phyloP scores from a whole-genome alignment of 2,329 filamentous ascomycete genomes.

The Thielaviopsis euricoi region DNA sequence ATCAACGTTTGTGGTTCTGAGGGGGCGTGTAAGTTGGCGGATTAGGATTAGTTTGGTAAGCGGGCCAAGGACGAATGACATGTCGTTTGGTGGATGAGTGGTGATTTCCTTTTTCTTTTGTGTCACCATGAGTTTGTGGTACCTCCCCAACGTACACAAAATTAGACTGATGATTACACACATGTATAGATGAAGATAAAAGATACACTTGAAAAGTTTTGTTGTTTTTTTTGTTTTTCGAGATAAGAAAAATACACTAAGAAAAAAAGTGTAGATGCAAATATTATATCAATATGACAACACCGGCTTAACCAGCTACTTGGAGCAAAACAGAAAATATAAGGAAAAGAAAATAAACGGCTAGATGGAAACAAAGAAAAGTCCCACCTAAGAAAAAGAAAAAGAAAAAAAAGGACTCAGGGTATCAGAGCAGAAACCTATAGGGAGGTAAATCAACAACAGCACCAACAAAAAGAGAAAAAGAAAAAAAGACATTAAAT shows the following conservation, averaged over 20 bases:
- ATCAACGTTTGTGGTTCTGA: no score
- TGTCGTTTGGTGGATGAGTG: no score
- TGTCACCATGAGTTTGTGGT: no score
- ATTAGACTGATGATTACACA: no score
- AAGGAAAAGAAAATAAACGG: background rate
- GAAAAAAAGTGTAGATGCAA: background rate
- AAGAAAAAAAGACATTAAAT: constrained; percentile 1
- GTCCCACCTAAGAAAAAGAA: background rate
- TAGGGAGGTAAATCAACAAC: background rate
- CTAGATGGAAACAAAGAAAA: background rate
- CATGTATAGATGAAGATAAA: no score
- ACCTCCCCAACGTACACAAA: no score
- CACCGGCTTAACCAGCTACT: background rate
- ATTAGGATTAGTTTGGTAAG: no score
- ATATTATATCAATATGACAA: background rate
- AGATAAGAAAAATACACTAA: background rate
- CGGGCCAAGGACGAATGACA: no score
- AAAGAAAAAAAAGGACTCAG: background rate
- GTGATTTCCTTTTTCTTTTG: no score
- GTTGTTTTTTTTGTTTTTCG: no score
- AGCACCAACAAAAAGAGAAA: background rate
- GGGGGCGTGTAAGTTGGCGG: no score
- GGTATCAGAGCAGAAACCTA: background rate
- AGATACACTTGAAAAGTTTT: no score
- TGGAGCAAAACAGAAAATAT: background rate